Conservation (phyloP, 2,329 filamentous ascomycete genomes). For the Leptographium radiaticola region DNA sequence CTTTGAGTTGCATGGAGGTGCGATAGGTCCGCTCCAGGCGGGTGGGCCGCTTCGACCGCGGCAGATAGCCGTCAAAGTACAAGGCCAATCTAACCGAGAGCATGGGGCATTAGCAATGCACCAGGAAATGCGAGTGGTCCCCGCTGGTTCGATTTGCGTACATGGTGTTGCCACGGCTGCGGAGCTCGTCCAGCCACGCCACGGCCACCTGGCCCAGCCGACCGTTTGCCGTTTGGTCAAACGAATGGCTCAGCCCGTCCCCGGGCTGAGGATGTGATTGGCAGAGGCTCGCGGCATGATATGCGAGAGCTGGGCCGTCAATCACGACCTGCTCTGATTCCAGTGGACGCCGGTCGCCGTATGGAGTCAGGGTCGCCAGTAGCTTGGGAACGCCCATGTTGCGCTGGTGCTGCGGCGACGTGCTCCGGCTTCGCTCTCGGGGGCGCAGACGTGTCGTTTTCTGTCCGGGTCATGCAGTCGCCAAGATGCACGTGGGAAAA, state of each 20-base stretch:
- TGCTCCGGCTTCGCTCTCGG: not conserved
- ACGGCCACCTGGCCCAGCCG: conserved; percentile 11
- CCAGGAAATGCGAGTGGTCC: too few relatives aligned
- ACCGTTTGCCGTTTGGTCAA: conserved; percentile 12
- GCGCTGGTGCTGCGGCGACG: not conserved
- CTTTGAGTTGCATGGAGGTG: conserved; percentile 41
- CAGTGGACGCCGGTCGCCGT: conserved; percentile 10
- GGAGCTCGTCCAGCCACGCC: conserved; percentile 12
- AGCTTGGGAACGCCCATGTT: conserved; percentile 16
- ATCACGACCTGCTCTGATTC: conserved; percentile 11
- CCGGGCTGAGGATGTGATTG: not conserved
- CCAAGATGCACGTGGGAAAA: not conserved
- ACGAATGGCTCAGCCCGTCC: conserved; percentile 6
- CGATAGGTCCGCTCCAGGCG: conserved; percentile 48
- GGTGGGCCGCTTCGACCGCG: conserved; percentile 47
- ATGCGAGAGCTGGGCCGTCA: conserved; percentile 17
- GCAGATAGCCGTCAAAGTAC: conserved; percentile 78
- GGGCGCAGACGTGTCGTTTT: not conserved
- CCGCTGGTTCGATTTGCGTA: not conserved
- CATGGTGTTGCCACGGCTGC: conserved; percentile 8
- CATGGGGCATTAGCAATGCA: not conserved
- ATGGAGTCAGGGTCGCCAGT: conserved; percentile 11
- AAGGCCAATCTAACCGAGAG: conserved; percentile 43
- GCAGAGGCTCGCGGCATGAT: conserved; percentile 13
- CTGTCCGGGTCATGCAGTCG: too few relatives aligned